Percentiles rank a stretch among this genome's conserved stretches.
phyloP scores from a whole-genome alignment of 2,329 filamentous ascomycete genomes.

The Nemania serpens region DNA sequence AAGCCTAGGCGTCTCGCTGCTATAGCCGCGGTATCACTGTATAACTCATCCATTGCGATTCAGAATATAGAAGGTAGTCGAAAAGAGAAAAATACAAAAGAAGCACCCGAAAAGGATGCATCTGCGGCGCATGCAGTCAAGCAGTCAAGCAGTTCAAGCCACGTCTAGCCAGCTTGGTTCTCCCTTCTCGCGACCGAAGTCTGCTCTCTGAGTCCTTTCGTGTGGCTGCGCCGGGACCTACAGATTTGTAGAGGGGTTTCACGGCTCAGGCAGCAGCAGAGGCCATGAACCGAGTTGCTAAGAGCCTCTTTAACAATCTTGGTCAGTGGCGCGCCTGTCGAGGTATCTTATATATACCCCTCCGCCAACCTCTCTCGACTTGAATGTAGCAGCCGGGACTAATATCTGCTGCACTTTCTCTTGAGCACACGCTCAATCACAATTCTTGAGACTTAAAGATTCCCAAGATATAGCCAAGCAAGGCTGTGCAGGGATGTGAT shows the following conservation, averaged over 20 bases:
- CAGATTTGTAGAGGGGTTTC: conserved; percentile 1
- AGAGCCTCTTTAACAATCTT: conserved; percentile 1
- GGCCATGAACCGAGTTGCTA: background rate
- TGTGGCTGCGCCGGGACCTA: conserved; percentile 1
- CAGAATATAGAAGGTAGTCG: conserved; percentile 35
- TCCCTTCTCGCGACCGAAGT: conserved; percentile 10
- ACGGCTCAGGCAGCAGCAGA: background rate
- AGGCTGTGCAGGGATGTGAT: conserved; percentile 15
- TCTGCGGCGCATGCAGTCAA: conserved; percentile 13
- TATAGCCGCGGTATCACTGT: conserved; percentile 17
- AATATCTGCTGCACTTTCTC: background rate
- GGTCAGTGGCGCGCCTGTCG: conserved; percentile 11
- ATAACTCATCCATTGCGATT: conserved; percentile 29
- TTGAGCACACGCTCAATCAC: background rate
- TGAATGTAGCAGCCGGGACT: background rate
- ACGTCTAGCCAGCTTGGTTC: conserved; percentile 13
- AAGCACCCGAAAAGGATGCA: conserved; percentile 18
- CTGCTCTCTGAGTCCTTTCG: conserved; percentile 10
- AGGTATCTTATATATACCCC: conserved; percentile 18
- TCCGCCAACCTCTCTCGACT: conserved; percentile 1
- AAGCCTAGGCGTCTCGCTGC: conserved; percentile 5
- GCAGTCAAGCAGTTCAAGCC: conserved; percentile 4
- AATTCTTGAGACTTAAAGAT: background rate
- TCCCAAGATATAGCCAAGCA: conserved; percentile 19
- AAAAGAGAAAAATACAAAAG: conserved; percentile 32